Evolutionary conservation across 225 moss, liverwort and hornwort species (phyloP).

Genomic region (Takakia lepidozioides): DNA sequence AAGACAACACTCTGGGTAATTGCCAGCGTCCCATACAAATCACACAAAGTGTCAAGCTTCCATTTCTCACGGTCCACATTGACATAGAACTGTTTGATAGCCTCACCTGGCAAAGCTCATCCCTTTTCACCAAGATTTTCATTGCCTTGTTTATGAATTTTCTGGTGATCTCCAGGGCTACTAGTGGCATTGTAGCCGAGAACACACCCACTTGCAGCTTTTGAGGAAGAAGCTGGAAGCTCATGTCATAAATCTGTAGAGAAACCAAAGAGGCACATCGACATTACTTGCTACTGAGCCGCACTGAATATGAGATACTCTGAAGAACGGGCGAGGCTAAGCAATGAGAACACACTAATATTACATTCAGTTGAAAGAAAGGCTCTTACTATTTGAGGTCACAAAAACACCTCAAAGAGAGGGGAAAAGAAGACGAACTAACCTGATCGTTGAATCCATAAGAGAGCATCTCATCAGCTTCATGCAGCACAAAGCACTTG

Average conservation of each 20-base stretch:
- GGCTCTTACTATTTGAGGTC: no score
- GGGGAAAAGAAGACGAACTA: neutral
- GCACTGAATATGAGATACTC: no score
- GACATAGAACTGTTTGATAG: slow-evolving; percentile 53
- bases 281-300: no score
- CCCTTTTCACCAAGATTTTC: slow-evolving; percentile 31
- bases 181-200: slow-evolving; percentile 29
- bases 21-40: slow-evolving; percentile 38
- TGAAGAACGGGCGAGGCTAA: no score
- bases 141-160: slow-evolving; percentile 31
- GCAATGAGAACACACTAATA: no score
- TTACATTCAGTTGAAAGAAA: no score
- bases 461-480: slow-evolving; percentile 32
- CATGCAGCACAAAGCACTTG: slow-evolving; percentile 42
- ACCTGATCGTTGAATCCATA: slow-evolving; percentile 35
- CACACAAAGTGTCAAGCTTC: slow-evolving; percentile 40
- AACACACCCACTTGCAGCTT: slow-evolving; percentile 36
- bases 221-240: slow-evolving; percentile 28
- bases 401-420: slow-evolving; percentile 16
- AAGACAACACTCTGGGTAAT: slow-evolving; percentile 49
- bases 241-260: slow-evolving; percentile 30
- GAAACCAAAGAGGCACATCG: neutral
- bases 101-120: slow-evolving; percentile 41
- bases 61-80: slow-evolving; percentile 42
- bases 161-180: slow-evolving; percentile 26